These are phyloP conservation scores for Cornus florida DNA, from an alignment of 148 eudicot genomes.

Conservation along the genomic window DNA sequence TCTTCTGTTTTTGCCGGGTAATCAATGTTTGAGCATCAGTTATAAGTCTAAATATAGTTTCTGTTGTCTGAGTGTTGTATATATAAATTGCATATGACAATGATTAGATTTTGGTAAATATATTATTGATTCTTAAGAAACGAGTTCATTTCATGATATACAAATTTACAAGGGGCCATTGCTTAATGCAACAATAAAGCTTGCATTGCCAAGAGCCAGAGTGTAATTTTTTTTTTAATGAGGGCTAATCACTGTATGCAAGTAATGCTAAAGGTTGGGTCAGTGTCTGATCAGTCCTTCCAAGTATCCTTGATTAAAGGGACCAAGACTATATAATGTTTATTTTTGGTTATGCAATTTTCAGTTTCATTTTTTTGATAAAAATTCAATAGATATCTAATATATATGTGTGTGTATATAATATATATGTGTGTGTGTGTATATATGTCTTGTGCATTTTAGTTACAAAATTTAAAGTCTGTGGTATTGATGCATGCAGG, in stretches of 20 bases:
- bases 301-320: no score
- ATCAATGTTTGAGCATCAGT: neutral
- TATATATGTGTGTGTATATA: no score
- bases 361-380: neutral
- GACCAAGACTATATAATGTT: no score
- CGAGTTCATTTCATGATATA: neutral
- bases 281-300: no score
- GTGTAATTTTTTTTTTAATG: no score
- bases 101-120: neutral
- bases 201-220: no score
- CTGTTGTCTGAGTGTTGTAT: neutral
- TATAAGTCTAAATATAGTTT: neutral
- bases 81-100: neutral
- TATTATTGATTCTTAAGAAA: neutral
- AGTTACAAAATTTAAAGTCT: neutral
- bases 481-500: conserved; percentile 43
- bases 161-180: no score
- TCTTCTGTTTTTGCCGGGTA: conserved; percentile 96
- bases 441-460: neutral
- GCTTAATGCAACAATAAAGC: no score
- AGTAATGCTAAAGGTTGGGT: no score
- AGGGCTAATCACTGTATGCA: no score
- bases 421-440: no score
- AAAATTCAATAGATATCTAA: neutral
- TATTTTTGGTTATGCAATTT: neutral